phyloP scores from a whole-genome alignment of 169 alveolate species.

The Theileria parva region DNA sequence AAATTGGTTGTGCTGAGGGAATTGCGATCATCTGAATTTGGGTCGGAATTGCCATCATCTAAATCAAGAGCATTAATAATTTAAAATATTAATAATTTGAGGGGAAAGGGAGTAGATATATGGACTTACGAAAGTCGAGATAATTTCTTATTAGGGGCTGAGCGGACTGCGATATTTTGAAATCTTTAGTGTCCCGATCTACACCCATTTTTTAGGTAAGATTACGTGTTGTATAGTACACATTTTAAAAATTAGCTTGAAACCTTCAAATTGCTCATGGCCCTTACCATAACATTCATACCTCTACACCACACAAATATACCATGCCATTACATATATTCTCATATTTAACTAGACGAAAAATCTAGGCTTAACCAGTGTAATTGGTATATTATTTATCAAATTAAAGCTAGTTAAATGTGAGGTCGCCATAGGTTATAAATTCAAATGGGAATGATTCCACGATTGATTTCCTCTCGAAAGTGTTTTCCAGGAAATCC shows the following conservation, averaged over 20 bases:
- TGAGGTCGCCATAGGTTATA: constrained; percentile 7
- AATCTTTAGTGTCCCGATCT: constrained; percentile 15
- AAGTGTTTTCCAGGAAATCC: constrained; percentile 30
- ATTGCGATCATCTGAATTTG: not conserved
- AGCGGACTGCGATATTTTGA: constrained; percentile 1
- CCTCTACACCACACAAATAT: constrained; percentile 20
- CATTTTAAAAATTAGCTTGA: constrained; percentile 5
- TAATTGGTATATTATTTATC: not conserved
- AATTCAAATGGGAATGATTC: constrained; percentile 42
- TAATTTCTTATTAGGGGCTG: not conserved
- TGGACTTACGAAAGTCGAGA: constrained; percentile 14
- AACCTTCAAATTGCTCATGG: not conserved
- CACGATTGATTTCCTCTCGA: not conserved
- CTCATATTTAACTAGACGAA: not conserved
- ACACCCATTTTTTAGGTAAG: constrained; percentile 9
- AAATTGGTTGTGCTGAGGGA: not conserved
- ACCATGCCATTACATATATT: not conserved
- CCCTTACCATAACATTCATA: not conserved
- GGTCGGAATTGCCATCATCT: constrained; percentile 3
- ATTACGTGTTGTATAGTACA: constrained; percentile 15
- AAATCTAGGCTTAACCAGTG: not conserved
- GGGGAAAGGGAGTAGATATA: not conserved
- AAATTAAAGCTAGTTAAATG: constrained; percentile 1
- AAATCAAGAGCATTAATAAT: not conserved
- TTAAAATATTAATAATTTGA: not conserved